These are phyloP conservation scores for Saccharomycopsis sp. DNA, from an alignment of 805 yeast species.

Conservation along the genomic window DNA sequence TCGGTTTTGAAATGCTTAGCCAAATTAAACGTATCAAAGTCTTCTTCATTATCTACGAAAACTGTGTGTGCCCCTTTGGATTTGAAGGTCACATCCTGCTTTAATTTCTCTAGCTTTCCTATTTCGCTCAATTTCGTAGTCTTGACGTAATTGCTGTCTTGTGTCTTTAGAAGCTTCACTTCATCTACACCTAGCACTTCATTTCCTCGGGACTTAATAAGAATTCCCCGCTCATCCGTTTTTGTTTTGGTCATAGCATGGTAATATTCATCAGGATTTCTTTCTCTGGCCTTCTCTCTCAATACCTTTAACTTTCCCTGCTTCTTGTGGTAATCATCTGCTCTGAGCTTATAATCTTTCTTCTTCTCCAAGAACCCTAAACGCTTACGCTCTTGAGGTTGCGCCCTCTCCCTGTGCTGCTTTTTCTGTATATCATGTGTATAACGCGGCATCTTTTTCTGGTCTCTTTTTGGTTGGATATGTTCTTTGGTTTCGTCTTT, in stretches of 20 bases:
- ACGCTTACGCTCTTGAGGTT: constrained; percentile 63
- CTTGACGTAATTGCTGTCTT: constrained; percentile 80
- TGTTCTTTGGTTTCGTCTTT: no score
- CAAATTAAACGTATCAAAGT: constrained; percentile 54
- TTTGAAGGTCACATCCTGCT: constrained; percentile 37
- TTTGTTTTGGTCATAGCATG: constrained; percentile 78
- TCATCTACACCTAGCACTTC: constrained; percentile 65
- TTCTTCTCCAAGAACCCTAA: constrained; percentile 91
- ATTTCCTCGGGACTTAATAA: constrained; percentile 51
- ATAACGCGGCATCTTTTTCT: constrained; percentile 54
- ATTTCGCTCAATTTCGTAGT: constrained; percentile 65
- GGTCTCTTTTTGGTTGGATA: no score
- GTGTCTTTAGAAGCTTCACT: constrained; percentile 77
- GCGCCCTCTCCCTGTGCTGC: constrained; percentile 93
- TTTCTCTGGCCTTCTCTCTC: constrained; percentile 59
- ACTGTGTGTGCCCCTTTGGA: constrained; percentile 76
- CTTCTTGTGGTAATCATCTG: constrained; percentile 56
- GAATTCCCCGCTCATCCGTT: constrained; percentile 65
- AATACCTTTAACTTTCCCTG: constrained; percentile 60
- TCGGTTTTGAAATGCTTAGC: constrained; percentile 68
- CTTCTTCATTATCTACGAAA: constrained; percentile 62
- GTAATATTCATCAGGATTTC: constrained; percentile 94
- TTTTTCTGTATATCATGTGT: constrained; percentile 92
- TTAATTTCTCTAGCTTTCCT: background rate
- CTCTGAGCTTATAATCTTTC: constrained; percentile 71